Percentiles rank a stretch among this genome's conserved stretches.
Conservation (phyloP, 1,139 yeast species). For the Saccharomyces hybrid region DNA sequence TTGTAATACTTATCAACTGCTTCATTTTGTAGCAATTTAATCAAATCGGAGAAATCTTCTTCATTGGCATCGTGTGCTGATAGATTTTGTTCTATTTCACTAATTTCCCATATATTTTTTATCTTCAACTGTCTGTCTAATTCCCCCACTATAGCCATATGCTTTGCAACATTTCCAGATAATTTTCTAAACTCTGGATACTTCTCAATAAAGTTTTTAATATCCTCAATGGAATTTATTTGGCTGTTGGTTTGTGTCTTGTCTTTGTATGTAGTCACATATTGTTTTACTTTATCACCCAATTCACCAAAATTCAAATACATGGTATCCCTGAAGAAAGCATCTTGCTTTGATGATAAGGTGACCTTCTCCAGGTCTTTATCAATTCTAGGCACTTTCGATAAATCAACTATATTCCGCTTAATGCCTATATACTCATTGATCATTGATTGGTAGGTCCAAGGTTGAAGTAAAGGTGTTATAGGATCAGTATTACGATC, state of each 20-base stretch:
- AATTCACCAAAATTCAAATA: constrained; percentile 89
- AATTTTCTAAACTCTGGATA: constrained; percentile 89
- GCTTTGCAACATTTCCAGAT: constrained; percentile 87
- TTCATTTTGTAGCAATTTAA: constrained; percentile 34
- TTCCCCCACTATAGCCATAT: constrained; percentile 82
- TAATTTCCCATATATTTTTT: constrained; percentile 68
- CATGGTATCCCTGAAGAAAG: constrained; percentile 73
- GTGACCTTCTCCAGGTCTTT: constrained; percentile 54
- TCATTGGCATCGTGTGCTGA: constrained; percentile 59
- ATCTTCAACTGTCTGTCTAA: constrained; percentile 60
- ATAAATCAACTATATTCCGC: constrained; percentile 70
- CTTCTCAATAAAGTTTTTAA: constrained; percentile 83
- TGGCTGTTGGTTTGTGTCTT: constrained; percentile 68
- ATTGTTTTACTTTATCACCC: constrained; percentile 79
- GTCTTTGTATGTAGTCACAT: constrained; percentile 73
- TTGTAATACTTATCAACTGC: constrained; percentile 39
- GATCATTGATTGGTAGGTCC: constrained; percentile 98
- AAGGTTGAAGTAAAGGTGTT: constrained; percentile 85
- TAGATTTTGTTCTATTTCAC: constrained; percentile 83
- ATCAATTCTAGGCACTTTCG: constrained; percentile 34
- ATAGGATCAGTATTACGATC: constrained; percentile 88
- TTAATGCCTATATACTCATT: constrained; percentile 81
- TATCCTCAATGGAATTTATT: constrained; percentile 70
- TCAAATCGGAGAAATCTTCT: constrained; percentile 42
- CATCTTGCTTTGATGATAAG: constrained; percentile 60